phyloP scores from a whole-genome alignment of 2,329 filamentous ascomycete genomes.

The Raffaelea albimanens region DNA sequence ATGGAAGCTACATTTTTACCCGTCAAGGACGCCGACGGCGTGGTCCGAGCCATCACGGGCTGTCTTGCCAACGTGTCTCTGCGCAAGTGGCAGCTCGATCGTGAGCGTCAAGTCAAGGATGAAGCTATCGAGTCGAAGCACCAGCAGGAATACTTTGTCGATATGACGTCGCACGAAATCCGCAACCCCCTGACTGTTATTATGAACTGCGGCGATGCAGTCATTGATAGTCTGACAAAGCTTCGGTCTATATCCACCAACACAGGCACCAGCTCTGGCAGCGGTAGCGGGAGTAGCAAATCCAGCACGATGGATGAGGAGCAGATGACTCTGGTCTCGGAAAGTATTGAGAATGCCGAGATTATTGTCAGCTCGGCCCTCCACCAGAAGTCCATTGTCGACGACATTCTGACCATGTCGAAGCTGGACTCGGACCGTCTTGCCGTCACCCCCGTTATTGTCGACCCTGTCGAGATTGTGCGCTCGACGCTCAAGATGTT shows the following conservation, averaged over 20 bases:
- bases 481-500: constrained; percentile 67
- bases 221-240: constrained; percentile 40
- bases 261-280: background rate
- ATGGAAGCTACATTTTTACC: constrained; percentile 42
- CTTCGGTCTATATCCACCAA: constrained; percentile 24
- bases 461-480: constrained; percentile 58
- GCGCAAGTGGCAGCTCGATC: constrained; percentile 41
- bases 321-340: constrained; percentile 36
- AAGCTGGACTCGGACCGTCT: constrained; percentile 70
- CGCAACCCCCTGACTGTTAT: constrained; percentile 66
- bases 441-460: constrained; percentile 60
- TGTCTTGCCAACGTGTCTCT: constrained; percentile 39
- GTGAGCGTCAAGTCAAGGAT: constrained; percentile 38
- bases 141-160: constrained; percentile 74
- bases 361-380: constrained; percentile 70
- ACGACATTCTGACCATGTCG: constrained; percentile 63
- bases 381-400: constrained; percentile 72
- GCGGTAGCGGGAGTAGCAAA: background rate
- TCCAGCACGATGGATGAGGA: constrained; percentile 12
- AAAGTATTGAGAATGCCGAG: constrained; percentile 63
- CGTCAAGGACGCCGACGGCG: constrained; percentile 34
- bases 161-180: constrained; percentile 66
- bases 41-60: constrained; percentile 38
- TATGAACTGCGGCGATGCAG: constrained; percentile 64
- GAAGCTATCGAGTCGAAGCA: constrained; percentile 51